These are phyloP conservation scores for Sherardia arvensis DNA, from an alignment of 257 asterid species.

Conservation along the genomic window DNA sequence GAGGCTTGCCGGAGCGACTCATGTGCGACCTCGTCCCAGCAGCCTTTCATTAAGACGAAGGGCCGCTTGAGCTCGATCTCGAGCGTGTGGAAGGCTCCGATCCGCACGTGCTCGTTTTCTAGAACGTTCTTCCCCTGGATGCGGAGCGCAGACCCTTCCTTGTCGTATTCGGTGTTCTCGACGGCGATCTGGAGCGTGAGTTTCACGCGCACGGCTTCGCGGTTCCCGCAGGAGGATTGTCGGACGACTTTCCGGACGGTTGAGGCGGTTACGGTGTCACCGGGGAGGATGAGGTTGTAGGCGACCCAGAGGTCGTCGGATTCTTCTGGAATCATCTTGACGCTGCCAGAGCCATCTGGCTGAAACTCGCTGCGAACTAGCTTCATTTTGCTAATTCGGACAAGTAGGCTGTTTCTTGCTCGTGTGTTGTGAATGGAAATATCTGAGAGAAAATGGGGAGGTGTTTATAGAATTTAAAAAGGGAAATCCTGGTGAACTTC, in stretches of 20 bases:
- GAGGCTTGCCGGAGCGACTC: constrained; percentile 75
- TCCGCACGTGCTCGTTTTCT: constrained; percentile 90
- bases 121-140: constrained; percentile 80
- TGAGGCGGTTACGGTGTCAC: constrained; percentile 54
- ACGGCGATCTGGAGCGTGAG: constrained; percentile 70
- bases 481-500: not conserved
- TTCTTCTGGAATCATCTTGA: constrained; percentile 88
- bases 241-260: constrained; percentile 83
- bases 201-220: constrained; percentile 59
- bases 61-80: constrained; percentile 80
- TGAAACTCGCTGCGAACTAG: constrained; percentile 45
- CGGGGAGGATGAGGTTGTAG: constrained; percentile 66
- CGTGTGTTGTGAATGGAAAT: not conserved
- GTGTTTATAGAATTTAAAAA: not conserved
- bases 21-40: constrained; percentile 79
- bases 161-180: constrained; percentile 77
- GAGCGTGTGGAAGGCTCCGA: constrained; percentile 93
- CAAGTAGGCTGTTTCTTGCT: not conserved
- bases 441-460: not conserved
- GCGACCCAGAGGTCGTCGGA: constrained; percentile 85
- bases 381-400: constrained; percentile 41
- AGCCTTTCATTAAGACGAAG: constrained; percentile 71
- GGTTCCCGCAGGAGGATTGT: constrained; percentile 61
- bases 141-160: constrained; percentile 86
- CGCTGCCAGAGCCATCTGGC: constrained; percentile 78